Evolutionary conservation across 768 basidiomycete species (phyloP), one percentile per base, ranked within the genome.

Genomic region (Russula compacta): DNA sequence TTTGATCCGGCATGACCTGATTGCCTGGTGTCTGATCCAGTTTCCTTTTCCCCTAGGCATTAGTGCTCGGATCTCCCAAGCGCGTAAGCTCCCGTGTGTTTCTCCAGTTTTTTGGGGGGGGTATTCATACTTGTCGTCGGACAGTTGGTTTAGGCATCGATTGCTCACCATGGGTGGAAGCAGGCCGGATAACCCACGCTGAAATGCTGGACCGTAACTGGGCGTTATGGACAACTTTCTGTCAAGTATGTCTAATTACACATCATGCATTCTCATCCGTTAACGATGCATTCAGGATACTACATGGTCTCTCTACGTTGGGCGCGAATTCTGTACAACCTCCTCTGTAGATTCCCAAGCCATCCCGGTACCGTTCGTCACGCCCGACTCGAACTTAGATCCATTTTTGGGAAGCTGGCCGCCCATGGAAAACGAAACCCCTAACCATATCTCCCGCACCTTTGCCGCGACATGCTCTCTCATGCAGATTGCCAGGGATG

Each of bases 301-400:
- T 6, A 83, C 81, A 54, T 85, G 84, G 84, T 82, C 81, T 1
- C 73, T 85, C 0, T 84, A 84, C 53, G 82, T 84, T n/a, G 84
- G 84, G 8, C 77, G 84, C 19, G 83, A 84, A 55, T 81, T 79
- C 67, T 78, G 76, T 56, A 74, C 83, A 24, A 68, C 78, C 1
- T 68, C 72, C 7, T 77, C 76, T 2, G 69, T 72, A 24, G 73
- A 74, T 33, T 62, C 69, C 29, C 71, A 74, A 44, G 70, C 69
- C 15, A 73, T 81, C 53, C 74, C 78, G 0, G 72, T 80, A 56
- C 81, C 82, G 2, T 77, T 76, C 60, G 77, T 81, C 11, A 78
- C 81, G 38, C 63, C 71, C 0, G 76, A 78, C n/a, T 77, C 79
- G 54, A 82, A 84, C n/a, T 77, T 79, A 53, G 83, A 84, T 66